These are phyloP conservation scores for Spathaspora gorwiae DNA, from an alignment of 805 yeast species.

Conservation along the genomic window DNA sequence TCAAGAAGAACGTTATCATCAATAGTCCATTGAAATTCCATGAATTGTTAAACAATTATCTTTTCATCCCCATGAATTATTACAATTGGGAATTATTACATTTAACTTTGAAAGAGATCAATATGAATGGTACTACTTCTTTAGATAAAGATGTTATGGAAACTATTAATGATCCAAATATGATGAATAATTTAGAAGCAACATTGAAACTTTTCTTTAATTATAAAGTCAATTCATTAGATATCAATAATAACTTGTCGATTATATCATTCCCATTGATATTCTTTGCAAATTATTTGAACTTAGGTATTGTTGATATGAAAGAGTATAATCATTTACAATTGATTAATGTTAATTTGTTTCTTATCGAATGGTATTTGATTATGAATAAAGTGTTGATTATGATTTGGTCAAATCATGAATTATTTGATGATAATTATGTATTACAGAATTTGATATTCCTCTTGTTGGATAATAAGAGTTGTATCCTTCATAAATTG, in stretches of 20 bases:
- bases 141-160: slow-evolving; percentile 6
- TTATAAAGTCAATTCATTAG: slow-evolving; percentile 9
- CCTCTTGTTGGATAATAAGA: slow-evolving; percentile 12
- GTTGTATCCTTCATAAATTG: not conserved
- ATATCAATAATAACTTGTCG: slow-evolving; percentile 49
- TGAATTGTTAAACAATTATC: slow-evolving; percentile 46
- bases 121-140: slow-evolving; percentile 10
- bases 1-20: slow-evolving; percentile 46
- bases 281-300: slow-evolving; percentile 22
- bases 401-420: slow-evolving; percentile 13
- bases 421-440: slow-evolving; percentile 18
- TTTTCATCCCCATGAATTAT: slow-evolving; percentile 35
- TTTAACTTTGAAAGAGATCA: slow-evolving; percentile 47
- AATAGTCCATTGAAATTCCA: slow-evolving; percentile 48
- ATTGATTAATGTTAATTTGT: slow-evolving; percentile 19
- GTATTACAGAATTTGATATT: slow-evolving; percentile 25
- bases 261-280: slow-evolving; percentile 47
- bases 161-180: slow-evolving; percentile 6
- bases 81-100: slow-evolving; percentile 43
- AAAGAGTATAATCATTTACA: slow-evolving; percentile 23
- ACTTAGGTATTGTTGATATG: slow-evolving; percentile 13
- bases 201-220: slow-evolving; percentile 10
- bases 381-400: slow-evolving; percentile 40
- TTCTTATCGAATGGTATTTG: slow-evolving; percentile 44
- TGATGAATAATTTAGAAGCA: slow-evolving; percentile 11